Percentiles rank a stretch among this genome's conserved stretches.
Conservation (phyloP, 164 flowering plant species). For the Magnolia officinalis region DNA sequence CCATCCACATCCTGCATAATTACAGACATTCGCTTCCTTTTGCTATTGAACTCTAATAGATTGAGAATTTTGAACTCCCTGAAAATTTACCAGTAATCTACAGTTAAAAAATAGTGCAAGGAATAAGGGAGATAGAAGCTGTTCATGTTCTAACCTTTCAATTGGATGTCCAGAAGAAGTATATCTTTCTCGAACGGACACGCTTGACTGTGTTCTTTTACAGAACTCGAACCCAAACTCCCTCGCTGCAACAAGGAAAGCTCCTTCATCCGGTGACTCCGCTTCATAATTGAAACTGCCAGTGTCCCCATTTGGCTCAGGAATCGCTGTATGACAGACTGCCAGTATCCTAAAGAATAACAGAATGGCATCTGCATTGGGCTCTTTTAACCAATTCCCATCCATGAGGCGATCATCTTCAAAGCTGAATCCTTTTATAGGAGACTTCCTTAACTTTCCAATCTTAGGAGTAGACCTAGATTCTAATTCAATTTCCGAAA, state of each 20-base stretch:
- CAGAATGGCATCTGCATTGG: conserved; percentile 47
- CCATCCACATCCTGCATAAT: conserved; percentile 80
- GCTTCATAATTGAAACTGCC: conserved; percentile 76
- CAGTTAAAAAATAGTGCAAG: conserved; percentile 1
- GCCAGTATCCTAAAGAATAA: conserved; percentile 60
- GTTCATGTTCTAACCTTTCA: conserved; percentile 57
- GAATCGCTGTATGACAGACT: conserved; percentile 84
- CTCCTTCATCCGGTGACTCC: conserved; percentile 97
- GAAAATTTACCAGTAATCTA: conserved; percentile 17
- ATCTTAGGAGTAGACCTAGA: conserved; percentile 39
- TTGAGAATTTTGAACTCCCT: conserved; percentile 87
- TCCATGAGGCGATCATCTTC: conserved; percentile 61
- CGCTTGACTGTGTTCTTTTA: conserved; percentile 81
- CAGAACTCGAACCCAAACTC: conserved; percentile 97
- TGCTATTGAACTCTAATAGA: conserved; percentile 86
- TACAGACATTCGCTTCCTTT: conserved; percentile 94
- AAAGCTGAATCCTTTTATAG: conserved; percentile 67
- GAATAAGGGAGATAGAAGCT: neutral
- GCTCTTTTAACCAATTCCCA: conserved; percentile 73
- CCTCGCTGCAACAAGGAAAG: conserved; percentile 96
- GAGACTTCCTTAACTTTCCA: conserved; percentile 24
- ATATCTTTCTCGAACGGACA: conserved; percentile 68
- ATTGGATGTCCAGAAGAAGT: conserved; percentile 40
- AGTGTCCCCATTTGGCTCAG: conserved; percentile 80
- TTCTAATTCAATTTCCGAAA: conserved; percentile 69